phyloP scores from a whole-genome alignment of 257 asterid species.

The Nicotiana undulata region DNA sequence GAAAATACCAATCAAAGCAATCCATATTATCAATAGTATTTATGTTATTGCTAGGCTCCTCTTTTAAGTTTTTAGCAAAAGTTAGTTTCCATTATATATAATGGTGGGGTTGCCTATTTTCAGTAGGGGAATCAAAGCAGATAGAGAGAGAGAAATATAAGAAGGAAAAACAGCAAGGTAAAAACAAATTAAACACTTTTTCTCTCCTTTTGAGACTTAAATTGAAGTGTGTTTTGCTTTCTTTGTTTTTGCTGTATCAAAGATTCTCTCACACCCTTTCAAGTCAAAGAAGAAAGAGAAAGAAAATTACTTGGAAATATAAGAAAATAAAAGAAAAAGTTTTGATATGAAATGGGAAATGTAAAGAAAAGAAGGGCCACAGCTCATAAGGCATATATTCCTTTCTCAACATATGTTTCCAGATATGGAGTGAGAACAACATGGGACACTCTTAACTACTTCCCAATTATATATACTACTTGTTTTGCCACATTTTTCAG shows the following conservation, averaged over 20 bases:
- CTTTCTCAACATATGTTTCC: constrained; percentile 59
- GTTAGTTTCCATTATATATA: constrained; percentile 51
- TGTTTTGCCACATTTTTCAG: constrained; percentile 27
- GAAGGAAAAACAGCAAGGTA: constrained; percentile 39
- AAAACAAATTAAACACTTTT: constrained; percentile 71
- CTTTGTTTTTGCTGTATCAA: constrained; percentile 58
- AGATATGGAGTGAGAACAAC: constrained; percentile 79
- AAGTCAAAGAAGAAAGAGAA: constrained; percentile 52
- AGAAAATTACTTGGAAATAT: constrained; percentile 10
- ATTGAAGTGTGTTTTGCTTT: constrained; percentile 56
- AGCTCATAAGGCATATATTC: constrained; percentile 81
- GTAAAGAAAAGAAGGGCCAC: constrained; percentile 45
- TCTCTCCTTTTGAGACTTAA: constrained; percentile 71
- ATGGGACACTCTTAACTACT: constrained; percentile 43
- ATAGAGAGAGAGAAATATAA: constrained; percentile 10
- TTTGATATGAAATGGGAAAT: constrained; percentile 60
- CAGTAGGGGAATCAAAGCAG: constrained; percentile 44
- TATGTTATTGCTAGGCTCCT: constrained; percentile 19
- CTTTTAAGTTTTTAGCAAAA: constrained; percentile 31
- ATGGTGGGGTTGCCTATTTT: constrained; percentile 59
- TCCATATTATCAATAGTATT: constrained; percentile 9
- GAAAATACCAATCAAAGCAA: constrained; percentile 37
- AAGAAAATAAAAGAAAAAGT: constrained; percentile 11
- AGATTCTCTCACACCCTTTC: constrained; percentile 57
- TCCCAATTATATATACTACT: constrained; percentile 54